These are phyloP conservation scores for Phaseolus lunatus DNA, from an alignment of 306 rosid genomes.

Conservation along the genomic window DNA sequence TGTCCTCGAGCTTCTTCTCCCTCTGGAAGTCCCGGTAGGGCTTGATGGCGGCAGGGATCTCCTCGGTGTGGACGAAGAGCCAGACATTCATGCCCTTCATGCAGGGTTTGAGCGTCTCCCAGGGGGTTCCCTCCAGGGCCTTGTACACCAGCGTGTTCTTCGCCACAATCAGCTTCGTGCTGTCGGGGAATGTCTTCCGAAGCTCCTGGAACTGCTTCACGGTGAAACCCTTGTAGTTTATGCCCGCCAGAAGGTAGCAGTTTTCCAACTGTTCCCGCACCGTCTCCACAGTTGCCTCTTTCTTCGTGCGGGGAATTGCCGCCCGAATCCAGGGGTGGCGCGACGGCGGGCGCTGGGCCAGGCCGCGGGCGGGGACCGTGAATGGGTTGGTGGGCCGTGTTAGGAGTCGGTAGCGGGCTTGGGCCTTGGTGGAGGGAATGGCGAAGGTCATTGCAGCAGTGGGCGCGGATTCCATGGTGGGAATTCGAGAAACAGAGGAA, in stretches of 20 bases:
- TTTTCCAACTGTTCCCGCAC: slow-evolving; percentile 72
- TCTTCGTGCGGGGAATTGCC: slow-evolving; percentile 83
- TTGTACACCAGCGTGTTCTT: slow-evolving; percentile 91
- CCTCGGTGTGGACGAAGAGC: slow-evolving; percentile 93
- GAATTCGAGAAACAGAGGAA: neutral
- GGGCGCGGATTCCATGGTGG: slow-evolving; percentile 70
- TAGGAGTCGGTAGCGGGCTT: slow-evolving; percentile 43
- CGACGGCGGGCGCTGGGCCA: neutral
- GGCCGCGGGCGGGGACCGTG: neutral
- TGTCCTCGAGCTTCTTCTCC: slow-evolving; percentile 83
- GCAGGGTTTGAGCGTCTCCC: slow-evolving; percentile 86
- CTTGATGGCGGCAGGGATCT: slow-evolving; percentile 82
- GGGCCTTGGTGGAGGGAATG: slow-evolving; percentile 56
- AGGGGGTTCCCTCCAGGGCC: slow-evolving; percentile 81
- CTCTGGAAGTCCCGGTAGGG: slow-evolving; percentile 88
- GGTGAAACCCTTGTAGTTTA: slow-evolving; percentile 87
- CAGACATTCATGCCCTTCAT: slow-evolving; percentile 97
- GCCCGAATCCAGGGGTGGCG: slow-evolving; percentile 55
- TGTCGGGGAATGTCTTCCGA: slow-evolving; percentile 70
- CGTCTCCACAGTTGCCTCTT: slow-evolving; percentile 79
- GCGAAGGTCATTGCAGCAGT: slow-evolving; percentile 57
- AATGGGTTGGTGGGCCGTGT: slow-evolving; percentile 62
- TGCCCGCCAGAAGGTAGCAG: slow-evolving; percentile 82
- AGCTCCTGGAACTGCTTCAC: slow-evolving; percentile 92
- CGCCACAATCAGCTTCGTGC: slow-evolving; percentile 76